phyloP scores from a whole-genome alignment of 176 grass and related monocot genomes.

The sorghum (Sorghum bicolor) region Sorghum_bicolor_NCBIv3 NC_012875.2:60914001-60914500 shows the following conservation, averaged over 20 bases:
- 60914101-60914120: no score
- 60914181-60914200: not conserved
- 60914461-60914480: slow-evolving; percentile 46
- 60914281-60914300: no score
- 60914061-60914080: not conserved
- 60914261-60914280: no score
- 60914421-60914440: not conserved
- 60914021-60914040: no score
- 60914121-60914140: not conserved
- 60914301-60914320: no score
- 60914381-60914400: not conserved
- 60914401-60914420: not conserved
- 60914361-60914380: no score
- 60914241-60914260: not conserved
- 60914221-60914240: not conserved
- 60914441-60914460: slow-evolving; percentile 32
- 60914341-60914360: no score
- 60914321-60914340: no score
- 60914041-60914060: not conserved
- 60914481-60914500: slow-evolving; percentile 38
- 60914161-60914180: no score
- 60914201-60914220: not conserved
- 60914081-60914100: not conserved
- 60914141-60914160: no score
- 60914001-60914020: no score